Percentiles rank a stretch among this genome's conserved stretches.
phyloP scores from a whole-genome alignment of 345 rosid species.

The Euphorbia peplus region DNA sequence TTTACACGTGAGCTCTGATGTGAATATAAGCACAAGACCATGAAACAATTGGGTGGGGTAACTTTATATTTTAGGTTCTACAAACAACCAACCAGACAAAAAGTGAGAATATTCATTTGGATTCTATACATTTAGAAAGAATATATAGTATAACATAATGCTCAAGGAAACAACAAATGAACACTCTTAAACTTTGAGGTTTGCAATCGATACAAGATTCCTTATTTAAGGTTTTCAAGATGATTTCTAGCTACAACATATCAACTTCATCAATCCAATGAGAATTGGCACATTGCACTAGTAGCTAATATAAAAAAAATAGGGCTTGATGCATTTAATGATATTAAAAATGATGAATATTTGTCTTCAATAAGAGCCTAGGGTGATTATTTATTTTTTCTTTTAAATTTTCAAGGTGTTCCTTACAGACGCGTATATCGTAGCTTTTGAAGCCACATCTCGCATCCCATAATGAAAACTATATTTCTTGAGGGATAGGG shows the following conservation, averaged over 20 bases:
- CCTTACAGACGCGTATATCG: background rate
- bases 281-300: too few species aligned
- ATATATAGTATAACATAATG: background rate
- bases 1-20: background rate
- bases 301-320: background rate
- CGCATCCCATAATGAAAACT: background rate
- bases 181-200: too few species aligned
- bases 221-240: background rate
- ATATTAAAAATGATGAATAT: background rate
- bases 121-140: background rate
- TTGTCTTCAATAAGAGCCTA: background rate
- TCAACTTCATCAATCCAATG: background rate
- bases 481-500: background rate
- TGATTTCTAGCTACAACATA: background rate
- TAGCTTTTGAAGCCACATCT: background rate
- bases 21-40: conserved; percentile 1
- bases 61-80: background rate
- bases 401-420: background rate
- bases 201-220: too few species aligned
- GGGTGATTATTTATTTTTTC: background rate
- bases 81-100: background rate
- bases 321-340: background rate
- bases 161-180: too few species aligned
- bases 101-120: background rate
- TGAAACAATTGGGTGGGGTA: background rate